A percentile compares a stretch with the other conserved stretches of the same genome.
Conservation (phyloP, 208 protist genomes). For the Naegleria fowleri region DNA sequence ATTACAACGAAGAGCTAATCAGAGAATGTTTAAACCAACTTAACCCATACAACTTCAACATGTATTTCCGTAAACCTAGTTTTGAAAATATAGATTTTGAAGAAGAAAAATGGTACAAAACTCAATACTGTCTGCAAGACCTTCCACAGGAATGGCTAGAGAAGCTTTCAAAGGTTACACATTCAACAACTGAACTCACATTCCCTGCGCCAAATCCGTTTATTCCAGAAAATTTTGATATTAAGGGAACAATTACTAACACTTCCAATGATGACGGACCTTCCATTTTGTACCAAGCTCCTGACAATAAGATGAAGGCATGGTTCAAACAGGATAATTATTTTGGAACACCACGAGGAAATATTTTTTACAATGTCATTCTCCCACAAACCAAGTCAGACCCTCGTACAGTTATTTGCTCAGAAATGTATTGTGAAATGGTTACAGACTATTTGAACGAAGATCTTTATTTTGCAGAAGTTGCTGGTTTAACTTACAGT, state of each 20-base stretch:
- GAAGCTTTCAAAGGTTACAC: neutral
- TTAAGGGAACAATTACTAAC: neutral
- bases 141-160: neutral
- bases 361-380: neutral
- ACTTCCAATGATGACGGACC: neutral
- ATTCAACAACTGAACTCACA: neutral
- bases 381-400: neutral
- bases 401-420: neutral
- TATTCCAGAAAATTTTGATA: slow-evolving; percentile 17
- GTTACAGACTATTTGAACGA: slow-evolving; percentile 17
- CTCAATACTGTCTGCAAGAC: neutral
- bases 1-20: slow-evolving; percentile 45
- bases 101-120: slow-evolving; percentile 17
- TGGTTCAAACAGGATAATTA: slow-evolving; percentile 29
- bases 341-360: neutral
- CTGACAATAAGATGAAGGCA: neutral
- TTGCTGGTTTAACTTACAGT: slow-evolving; percentile 11
- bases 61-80: neutral
- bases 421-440: neutral
- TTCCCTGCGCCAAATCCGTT: slow-evolving; percentile 15
- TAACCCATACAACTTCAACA: neutral
- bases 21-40: neutral
- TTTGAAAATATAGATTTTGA: neutral
- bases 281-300: neutral
- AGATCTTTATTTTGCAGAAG: neutral